Evolutionary conservation across 352 stramenopile species (phyloP).

Genomic region (Phytophthora europaea): DNA sequence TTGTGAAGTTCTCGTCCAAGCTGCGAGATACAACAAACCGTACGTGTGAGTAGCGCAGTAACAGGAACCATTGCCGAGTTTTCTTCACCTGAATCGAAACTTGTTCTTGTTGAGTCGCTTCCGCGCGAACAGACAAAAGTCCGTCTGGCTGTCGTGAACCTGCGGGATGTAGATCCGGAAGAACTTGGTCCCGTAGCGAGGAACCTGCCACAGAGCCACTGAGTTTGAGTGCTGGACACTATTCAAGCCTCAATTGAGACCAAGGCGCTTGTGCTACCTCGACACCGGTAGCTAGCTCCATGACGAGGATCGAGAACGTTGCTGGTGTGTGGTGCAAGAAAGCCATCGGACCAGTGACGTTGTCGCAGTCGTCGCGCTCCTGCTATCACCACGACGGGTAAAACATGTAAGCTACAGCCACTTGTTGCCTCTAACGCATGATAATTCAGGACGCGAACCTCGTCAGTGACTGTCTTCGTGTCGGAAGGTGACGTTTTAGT

Average conservation of each 20-base stretch:
- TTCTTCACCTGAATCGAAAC: slow-evolving; percentile 72
- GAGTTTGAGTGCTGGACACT: too few relatives aligned
- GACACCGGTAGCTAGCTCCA: slow-evolving; percentile 63
- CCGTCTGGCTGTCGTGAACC: slow-evolving; percentile 70
- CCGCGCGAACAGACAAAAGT: slow-evolving; percentile 83
- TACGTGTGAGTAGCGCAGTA: neutral
- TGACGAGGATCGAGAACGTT: slow-evolving; percentile 68
- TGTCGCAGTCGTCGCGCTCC: slow-evolving; percentile 48
- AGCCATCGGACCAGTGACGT: slow-evolving; percentile 49
- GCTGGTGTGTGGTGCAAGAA: slow-evolving; percentile 77
- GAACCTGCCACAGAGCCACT: slow-evolving; percentile 25
- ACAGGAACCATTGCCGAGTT: neutral
- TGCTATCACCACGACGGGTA: slow-evolving; percentile 2
- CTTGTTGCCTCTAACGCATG: neutral
- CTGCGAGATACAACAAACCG: slow-evolving; percentile 27
- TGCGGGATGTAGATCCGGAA: slow-evolving; percentile 84
- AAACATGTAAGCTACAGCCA: neutral
- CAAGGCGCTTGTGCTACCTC: slow-evolving; percentile 33
- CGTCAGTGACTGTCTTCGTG: slow-evolving; percentile 35
- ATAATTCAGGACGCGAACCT: slow-evolving; percentile 18
- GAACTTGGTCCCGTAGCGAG: slow-evolving; percentile 75
- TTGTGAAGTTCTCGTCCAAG: slow-evolving; percentile 66
- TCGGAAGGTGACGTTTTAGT: slow-evolving; percentile 25
- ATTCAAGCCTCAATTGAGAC: too few relatives aligned
- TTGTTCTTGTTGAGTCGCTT: slow-evolving; percentile 83